Evolutionary conservation across 495 filamentous ascomycete genomes (phyloP).

Genomic region (Pyrenula aspistea): DNA sequence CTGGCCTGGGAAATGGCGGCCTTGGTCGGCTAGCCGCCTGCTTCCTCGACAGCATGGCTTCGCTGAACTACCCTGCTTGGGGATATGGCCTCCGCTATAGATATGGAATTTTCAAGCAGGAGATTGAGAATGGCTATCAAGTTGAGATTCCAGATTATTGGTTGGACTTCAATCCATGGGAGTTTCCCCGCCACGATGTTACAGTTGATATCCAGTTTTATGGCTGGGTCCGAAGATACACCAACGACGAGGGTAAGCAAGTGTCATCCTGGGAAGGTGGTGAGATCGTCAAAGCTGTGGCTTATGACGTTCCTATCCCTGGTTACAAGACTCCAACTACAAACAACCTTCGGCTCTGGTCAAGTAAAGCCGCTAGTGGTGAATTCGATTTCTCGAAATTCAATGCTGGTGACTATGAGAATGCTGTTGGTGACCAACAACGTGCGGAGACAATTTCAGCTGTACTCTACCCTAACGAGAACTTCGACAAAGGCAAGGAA

Average conservation of each 20-base stretch:
- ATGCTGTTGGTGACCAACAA: constrained; percentile 91
- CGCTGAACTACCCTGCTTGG: constrained; percentile 91
- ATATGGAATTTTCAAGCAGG: constrained; percentile 99
- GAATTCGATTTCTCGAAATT: constrained; percentile 99
- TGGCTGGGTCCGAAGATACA: constrained; percentile 60
- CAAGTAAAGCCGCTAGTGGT: constrained; percentile 88
- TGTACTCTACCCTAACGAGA: constrained; percentile 95
- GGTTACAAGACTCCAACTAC: constrained; percentile 82
- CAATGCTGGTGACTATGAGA: constrained; percentile 96
- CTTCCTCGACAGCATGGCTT: constrained; percentile 91
- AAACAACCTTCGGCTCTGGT: constrained; percentile 95
- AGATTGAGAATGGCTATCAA: constrained; percentile 95
- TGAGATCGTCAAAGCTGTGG: constrained; percentile 84
- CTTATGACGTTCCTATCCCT: constrained; percentile 91
- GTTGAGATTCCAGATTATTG: constrained; percentile 97
- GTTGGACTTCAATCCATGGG: constrained; percentile 99
- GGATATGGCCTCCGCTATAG: constrained; percentile 90
- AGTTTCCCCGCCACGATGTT: constrained; percentile 90
- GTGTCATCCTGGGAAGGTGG: constrained; percentile 74
- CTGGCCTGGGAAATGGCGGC: constrained; percentile 90
- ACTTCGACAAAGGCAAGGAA: constrained; percentile 91
- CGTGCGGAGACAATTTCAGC: constrained; percentile 95
- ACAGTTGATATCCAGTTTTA: constrained; percentile 96
- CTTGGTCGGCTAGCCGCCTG: constrained; percentile 91
- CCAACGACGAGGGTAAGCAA: constrained; percentile 65